A percentile compares a stretch with the other conserved stretches of the same genome.
phyloP scores from a whole-genome alignment of 352 stramenopile species.

The Pythium phragmitis region DNA sequence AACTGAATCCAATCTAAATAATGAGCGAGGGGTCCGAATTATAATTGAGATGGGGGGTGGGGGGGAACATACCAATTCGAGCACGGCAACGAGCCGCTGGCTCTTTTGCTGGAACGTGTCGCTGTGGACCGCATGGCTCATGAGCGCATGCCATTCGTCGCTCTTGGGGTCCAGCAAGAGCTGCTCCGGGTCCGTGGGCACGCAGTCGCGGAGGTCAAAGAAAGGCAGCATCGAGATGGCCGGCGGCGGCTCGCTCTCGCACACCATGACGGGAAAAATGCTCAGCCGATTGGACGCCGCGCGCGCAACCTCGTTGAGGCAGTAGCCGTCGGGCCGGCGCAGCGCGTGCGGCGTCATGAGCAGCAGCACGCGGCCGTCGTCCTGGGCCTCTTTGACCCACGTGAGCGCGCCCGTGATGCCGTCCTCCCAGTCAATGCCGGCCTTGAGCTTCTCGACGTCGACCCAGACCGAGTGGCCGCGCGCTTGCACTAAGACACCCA shows the following conservation, averaged over 20 bases:
- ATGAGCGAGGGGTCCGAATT: not conserved
- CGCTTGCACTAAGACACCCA: constrained; percentile 42
- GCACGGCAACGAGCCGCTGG: constrained; percentile 50
- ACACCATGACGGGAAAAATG: constrained; percentile 74
- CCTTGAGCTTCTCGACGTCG: constrained; percentile 65
- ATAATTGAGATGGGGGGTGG: too few species aligned
- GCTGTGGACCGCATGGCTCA: constrained; percentile 40
- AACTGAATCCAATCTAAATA: constrained; percentile 36
- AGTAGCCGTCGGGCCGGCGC: constrained; percentile 71
- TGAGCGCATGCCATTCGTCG: constrained; percentile 41
- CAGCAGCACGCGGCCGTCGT: constrained; percentile 69
- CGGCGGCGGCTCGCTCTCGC: constrained; percentile 62
- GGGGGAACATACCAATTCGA: constrained; percentile 47
- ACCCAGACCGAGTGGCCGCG: constrained; percentile 71
- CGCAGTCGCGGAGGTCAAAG: constrained; percentile 73
- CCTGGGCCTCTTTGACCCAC: constrained; percentile 67
- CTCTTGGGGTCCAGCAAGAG: constrained; percentile 34
- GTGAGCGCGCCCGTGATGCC: constrained; percentile 61
- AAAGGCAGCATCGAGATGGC: constrained; percentile 69
- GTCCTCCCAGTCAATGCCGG: constrained; percentile 75
- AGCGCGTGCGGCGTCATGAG: constrained; percentile 80
- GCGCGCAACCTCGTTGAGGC: constrained; percentile 75
- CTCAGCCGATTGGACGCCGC: constrained; percentile 54
- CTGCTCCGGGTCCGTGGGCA: constrained; percentile 34
- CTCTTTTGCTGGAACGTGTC: constrained; percentile 44